These are phyloP conservation scores for Termitomyces sp. DNA, from an alignment of 768 basidiomycete genomes.

Conservation along the genomic window DNA sequence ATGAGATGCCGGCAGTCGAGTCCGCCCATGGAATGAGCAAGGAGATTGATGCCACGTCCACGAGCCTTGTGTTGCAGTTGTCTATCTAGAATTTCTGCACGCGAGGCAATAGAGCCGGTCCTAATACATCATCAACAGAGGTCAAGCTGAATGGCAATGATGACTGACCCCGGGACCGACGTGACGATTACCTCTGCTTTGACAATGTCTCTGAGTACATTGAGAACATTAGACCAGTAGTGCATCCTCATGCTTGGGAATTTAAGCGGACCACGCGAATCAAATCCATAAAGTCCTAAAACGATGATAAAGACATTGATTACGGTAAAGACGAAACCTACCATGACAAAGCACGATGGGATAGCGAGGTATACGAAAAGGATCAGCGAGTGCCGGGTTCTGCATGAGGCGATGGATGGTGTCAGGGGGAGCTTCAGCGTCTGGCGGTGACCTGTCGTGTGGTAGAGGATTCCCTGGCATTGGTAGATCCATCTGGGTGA, in stretches of 20 bases:
- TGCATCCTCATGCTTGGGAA: constrained; percentile 84
- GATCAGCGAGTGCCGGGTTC: constrained; percentile 76
- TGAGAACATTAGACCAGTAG: constrained; percentile 90
- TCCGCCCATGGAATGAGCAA: constrained; percentile 98
- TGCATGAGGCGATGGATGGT: constrained; percentile 65
- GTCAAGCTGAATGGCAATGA: not conserved
- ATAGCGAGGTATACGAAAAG: constrained; percentile 73
- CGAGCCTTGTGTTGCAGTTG: constrained; percentile 59
- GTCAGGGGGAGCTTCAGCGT: constrained; percentile 30
- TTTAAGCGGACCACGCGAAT: constrained; percentile 76
- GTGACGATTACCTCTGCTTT: constrained; percentile 96
- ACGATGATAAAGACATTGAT: constrained; percentile 1
- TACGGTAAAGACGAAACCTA: constrained; percentile 25
- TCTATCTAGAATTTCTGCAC: constrained; percentile 70
- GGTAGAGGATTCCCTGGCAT: constrained; percentile 15
- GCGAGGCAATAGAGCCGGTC: constrained; percentile 82
- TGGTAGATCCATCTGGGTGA: constrained; percentile 13
- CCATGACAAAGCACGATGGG: constrained; percentile 97
- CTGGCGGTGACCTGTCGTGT: constrained; percentile 12
- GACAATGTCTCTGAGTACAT: constrained; percentile 70
- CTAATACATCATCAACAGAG: constrained; percentile 30
- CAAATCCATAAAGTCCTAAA: constrained; percentile 92
- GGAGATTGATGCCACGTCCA: constrained; percentile 83
- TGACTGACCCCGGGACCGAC: constrained; percentile 82
- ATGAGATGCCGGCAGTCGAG: constrained; percentile 93